phyloP scores from a whole-genome alignment of 2,329 filamentous ascomycete genomes.

The Mycosphaerella arachidis region DNA sequence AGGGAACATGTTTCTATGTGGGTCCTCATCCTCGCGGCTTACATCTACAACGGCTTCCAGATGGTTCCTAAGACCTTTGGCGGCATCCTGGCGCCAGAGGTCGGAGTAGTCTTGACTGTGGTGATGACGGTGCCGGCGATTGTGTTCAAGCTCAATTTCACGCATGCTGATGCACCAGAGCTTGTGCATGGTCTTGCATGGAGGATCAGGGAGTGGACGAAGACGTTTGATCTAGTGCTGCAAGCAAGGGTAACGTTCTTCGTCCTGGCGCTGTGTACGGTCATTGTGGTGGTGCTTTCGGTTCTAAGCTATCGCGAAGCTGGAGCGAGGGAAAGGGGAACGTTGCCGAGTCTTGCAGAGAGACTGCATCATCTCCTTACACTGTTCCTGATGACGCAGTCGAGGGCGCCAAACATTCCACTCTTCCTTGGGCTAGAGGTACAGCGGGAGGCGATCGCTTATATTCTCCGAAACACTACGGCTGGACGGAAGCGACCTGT shows the following conservation, averaged over 20 bases:
- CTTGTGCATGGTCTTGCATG: slow-evolving; percentile 46
- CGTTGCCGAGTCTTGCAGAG: slow-evolving; percentile 26
- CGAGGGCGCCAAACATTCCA: slow-evolving; percentile 77
- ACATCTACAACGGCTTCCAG: slow-evolving; percentile 54
- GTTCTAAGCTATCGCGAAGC: slow-evolving; percentile 14
- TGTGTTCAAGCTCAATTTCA: slow-evolving; percentile 86
- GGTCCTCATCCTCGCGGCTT: slow-evolving; percentile 65
- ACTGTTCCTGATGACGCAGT: slow-evolving; percentile 81
- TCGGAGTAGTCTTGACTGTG: slow-evolving; percentile 34
- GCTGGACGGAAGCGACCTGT: not conserved
- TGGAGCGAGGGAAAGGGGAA: slow-evolving; percentile 7
- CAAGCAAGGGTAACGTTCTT: slow-evolving; percentile 38
- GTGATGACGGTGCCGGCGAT: slow-evolving; percentile 56
- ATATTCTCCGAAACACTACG: slow-evolving; percentile 14
- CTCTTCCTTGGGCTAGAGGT: slow-evolving; percentile 72
- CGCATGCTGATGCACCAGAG: slow-evolving; percentile 81
- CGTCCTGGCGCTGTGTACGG: slow-evolving; percentile 30
- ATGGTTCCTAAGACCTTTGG: slow-evolving; percentile 35
- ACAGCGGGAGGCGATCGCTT: slow-evolving; percentile 38
- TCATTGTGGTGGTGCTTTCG: slow-evolving; percentile 27
- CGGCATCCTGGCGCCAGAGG: slow-evolving; percentile 26
- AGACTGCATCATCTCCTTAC: slow-evolving; percentile 63
- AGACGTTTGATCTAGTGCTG: slow-evolving; percentile 30
- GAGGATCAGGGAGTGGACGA: slow-evolving; percentile 26
- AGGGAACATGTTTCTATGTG: slow-evolving; percentile 66